phyloP scores from a whole-genome alignment of 2,329 filamentous ascomycete species.

The Colletotrichum sp. region DNA sequence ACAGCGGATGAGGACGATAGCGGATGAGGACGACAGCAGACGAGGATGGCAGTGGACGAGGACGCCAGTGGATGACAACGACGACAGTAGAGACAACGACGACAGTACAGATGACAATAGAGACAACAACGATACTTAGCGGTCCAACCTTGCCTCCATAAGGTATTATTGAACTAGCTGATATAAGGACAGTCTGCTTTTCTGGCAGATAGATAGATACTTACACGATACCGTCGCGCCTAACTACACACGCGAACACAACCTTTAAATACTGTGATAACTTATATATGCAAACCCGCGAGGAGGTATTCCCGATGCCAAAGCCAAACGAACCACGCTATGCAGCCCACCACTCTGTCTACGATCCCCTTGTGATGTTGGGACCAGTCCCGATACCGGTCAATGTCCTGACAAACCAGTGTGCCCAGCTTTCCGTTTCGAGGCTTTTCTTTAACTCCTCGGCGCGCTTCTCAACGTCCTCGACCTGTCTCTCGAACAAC shows the following conservation, averaged over 20 bases:
- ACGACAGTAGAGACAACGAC: too few relatives aligned
- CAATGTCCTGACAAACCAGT: constrained; percentile 67
- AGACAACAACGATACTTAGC: too few relatives aligned
- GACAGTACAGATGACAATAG: too few relatives aligned
- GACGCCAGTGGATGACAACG: not conserved
- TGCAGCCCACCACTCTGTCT: constrained; percentile 3
- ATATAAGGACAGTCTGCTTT: not conserved
- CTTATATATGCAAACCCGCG: not conserved
- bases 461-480: constrained; percentile 70
- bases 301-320: constrained; percentile 12
- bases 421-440: constrained; percentile 67
- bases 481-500: constrained; percentile 81
- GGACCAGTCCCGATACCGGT: constrained; percentile 66
- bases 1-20: not conserved
- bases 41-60: fast-evolving
- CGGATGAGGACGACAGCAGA: fast-evolving
- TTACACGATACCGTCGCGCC: not conserved
- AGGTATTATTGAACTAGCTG: not conserved
- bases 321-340: constrained; percentile 11
- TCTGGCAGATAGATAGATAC: not conserved
- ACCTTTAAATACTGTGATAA: not conserved
- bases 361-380: constrained; percentile 50
- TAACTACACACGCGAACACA: not conserved
- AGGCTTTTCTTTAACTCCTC: constrained; percentile 67
- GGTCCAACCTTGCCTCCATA: not conserved